Conservation (phyloP, 2,329 filamentous ascomycete species). For the Aspergillus japonicus region DNA sequence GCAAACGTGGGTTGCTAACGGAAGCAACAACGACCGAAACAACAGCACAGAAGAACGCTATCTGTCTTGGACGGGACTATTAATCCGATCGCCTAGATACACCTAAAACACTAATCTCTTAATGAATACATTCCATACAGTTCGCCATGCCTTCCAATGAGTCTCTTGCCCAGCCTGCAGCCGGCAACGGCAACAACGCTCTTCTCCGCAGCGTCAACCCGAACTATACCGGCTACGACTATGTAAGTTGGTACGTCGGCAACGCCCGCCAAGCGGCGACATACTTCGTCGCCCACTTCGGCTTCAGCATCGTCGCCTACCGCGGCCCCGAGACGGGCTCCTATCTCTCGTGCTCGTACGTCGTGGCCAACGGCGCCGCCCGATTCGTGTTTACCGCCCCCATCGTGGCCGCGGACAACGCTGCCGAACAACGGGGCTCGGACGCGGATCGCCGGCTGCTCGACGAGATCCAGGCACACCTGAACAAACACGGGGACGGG, state of each 20-base stretch:
- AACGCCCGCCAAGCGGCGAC: slow-evolving; percentile 89
- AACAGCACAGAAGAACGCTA: neutral
- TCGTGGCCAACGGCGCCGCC: slow-evolving; percentile 72
- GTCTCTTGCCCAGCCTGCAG: neutral
- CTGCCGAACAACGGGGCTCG: slow-evolving; percentile 51
- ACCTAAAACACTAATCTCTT: no score
- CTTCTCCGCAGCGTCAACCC: slow-evolving; percentile 44
- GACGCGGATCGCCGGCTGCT: slow-evolving; percentile 58
- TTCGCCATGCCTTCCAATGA: neutral
- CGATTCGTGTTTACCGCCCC: slow-evolving; percentile 84
- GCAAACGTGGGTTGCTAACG: neutral
- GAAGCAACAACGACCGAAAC: neutral
- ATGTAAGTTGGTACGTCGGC: slow-evolving; percentile 89
- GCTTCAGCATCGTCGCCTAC: slow-evolving; percentile 77
- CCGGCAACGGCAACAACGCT: slow-evolving; percentile 41
- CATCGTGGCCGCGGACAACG: slow-evolving; percentile 57
- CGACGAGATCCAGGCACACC: slow-evolving; percentile 71
- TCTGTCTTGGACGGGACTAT: neutral
- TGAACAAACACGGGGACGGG: slow-evolving; percentile 78
- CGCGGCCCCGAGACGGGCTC: slow-evolving; percentile 82
- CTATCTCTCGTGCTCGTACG: slow-evolving; percentile 74
- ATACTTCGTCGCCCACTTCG: slow-evolving; percentile 80
- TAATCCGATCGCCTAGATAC: neutral
- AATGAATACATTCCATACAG: no score
- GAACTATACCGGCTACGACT: slow-evolving; percentile 60